A percentile compares a stretch with the other conserved stretches of the same genome.
phyloP scores from a whole-genome alignment of 2,329 filamentous ascomycete genomes.

The Fusarium hostae region DNA sequence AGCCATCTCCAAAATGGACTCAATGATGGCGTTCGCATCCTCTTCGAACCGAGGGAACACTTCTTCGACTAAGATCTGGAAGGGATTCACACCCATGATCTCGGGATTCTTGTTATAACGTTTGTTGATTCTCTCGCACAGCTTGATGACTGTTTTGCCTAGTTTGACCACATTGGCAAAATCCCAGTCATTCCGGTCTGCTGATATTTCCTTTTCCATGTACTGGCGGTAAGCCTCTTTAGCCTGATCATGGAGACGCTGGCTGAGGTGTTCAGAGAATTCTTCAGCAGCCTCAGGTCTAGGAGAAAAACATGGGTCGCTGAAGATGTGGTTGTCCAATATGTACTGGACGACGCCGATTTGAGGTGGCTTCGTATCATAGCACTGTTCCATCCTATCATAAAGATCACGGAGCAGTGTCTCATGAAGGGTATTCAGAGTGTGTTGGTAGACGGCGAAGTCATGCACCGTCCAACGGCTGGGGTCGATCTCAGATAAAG shows the following conservation, averaged over 20 bases:
- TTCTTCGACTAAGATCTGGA: constrained; percentile 80
- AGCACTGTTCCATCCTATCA: constrained; percentile 86
- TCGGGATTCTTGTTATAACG: constrained; percentile 88
- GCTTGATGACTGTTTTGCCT: constrained; percentile 84
- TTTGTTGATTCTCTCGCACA: constrained; percentile 91
- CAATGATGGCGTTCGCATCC: constrained; percentile 86
- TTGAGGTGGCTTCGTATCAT: constrained; percentile 85
- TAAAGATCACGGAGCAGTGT: constrained; percentile 87
- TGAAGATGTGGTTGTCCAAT: constrained; percentile 83
- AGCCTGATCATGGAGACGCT: constrained; percentile 79
- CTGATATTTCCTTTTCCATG: constrained; percentile 82
- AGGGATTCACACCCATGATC: constrained; percentile 78
- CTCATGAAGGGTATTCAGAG: constrained; percentile 80
- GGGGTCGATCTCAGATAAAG: constrained; percentile 66
- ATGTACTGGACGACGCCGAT: constrained; percentile 84
- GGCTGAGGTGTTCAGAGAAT: constrained; percentile 77
- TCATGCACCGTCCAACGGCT: constrained; percentile 76
- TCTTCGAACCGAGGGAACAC: constrained; percentile 91
- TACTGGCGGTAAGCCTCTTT: constrained; percentile 82
- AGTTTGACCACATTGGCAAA: constrained; percentile 91
- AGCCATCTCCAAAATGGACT: constrained; percentile 79
- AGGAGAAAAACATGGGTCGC: constrained; percentile 79
- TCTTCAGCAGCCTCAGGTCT: constrained; percentile 75
- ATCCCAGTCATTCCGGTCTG: constrained; percentile 85
- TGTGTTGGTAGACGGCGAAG: constrained; percentile 76